These are phyloP conservation scores for Cercospora nicotianae DNA, from an alignment of 2,329 filamentous ascomycete species.

Conservation along the genomic window DNA sequence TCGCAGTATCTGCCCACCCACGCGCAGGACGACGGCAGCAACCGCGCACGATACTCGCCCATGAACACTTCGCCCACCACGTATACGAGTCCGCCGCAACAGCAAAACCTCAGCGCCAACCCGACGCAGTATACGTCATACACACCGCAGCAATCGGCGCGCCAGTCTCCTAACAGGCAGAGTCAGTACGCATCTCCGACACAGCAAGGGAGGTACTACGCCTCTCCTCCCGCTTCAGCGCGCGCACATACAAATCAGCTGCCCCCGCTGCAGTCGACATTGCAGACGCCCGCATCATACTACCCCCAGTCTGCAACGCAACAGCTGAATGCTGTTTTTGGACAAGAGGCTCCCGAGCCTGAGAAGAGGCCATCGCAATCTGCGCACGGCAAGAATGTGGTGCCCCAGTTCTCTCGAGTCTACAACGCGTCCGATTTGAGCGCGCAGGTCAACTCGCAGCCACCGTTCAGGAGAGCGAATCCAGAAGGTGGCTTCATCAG, in stretches of 20 bases:
- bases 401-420: constrained; percentile 85
- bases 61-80: constrained; percentile 89
- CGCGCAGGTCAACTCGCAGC: constrained; percentile 82
- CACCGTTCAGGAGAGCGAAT: constrained; percentile 87
- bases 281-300: constrained; percentile 49
- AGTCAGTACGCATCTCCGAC: constrained; percentile 57
- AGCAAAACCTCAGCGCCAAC: constrained; percentile 26
- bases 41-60: constrained; percentile 89
- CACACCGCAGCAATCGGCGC: constrained; percentile 53
- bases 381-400: constrained; percentile 49
- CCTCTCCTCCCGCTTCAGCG: constrained; percentile 50
- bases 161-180: constrained; percentile 77
- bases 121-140: constrained; percentile 36
- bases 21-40: constrained; percentile 62
- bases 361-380: constrained; percentile 52
- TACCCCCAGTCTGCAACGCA: constrained; percentile 71
- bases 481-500: constrained; percentile 98
- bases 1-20: constrained; percentile 62
- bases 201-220: constrained; percentile 57
- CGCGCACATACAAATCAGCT: constrained; percentile 65
- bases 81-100: constrained; percentile 57
- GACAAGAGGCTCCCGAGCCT: constrained; percentile 45
- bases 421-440: constrained; percentile 71
- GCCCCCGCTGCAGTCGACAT: constrained; percentile 71
- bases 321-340: constrained; percentile 68